Evolutionary conservation across 495 filamentous ascomycete species (phyloP).

Genomic region (Thozetella sp.): DNA sequence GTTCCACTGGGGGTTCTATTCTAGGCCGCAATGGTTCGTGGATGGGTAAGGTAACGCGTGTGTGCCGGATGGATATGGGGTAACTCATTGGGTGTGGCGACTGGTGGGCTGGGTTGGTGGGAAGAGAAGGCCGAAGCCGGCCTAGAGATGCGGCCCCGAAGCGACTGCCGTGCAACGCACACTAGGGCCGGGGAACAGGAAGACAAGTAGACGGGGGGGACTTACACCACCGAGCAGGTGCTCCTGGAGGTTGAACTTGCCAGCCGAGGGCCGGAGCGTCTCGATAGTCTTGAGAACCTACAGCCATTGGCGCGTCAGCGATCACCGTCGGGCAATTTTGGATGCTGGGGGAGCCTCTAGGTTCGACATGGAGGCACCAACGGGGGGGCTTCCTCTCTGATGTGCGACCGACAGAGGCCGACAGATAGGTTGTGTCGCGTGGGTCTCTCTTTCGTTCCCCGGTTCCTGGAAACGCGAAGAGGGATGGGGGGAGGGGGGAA

Average conservation of each 20-base stretch:
- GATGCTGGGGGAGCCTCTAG: background rate
- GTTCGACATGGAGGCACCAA: too few species aligned
- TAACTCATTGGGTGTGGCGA: too few species aligned
- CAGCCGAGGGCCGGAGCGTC: slow-evolving; percentile 61
- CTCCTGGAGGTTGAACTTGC: slow-evolving; percentile 86
- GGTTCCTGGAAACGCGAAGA: too few species aligned
- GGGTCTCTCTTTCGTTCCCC: background rate
- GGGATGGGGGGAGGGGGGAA: background rate
- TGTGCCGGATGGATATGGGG: too few species aligned
- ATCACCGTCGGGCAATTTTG: background rate
- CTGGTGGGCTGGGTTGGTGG: too few species aligned
- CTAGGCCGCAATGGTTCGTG: slow-evolving; percentile 1
- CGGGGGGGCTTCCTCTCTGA: background rate
- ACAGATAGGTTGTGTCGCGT: slow-evolving; percentile 2
- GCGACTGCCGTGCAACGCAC: background rate
- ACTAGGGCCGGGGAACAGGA: background rate
- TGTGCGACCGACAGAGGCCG: background rate
- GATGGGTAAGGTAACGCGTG: too few species aligned
- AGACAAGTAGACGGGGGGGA: slow-evolving; percentile 17
- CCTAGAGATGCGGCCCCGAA: too few species aligned
- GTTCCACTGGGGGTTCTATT: too few species aligned
- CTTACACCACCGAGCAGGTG: slow-evolving; percentile 92
- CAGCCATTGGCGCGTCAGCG: slow-evolving; percentile 11
- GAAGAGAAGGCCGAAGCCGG: too few species aligned
- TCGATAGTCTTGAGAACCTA: slow-evolving; percentile 80